phyloP scores from a whole-genome alignment of 2,329 filamentous ascomycete species.

The Coniella vitis region DNA sequence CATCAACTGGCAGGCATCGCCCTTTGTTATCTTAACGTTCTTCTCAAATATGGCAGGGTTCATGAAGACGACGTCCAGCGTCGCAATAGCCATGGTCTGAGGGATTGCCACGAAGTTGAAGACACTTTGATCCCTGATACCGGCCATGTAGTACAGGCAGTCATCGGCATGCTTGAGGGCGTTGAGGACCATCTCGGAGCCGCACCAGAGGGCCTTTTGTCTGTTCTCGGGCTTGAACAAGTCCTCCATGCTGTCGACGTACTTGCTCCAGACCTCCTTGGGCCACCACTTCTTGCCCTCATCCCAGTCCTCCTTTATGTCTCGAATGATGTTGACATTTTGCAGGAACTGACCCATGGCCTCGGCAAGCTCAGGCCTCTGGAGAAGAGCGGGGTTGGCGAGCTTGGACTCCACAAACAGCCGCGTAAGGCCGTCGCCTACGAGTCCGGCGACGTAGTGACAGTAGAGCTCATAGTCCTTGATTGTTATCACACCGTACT shows the following conservation, averaged over 20 bases:
- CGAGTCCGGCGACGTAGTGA: slow-evolving; percentile 97
- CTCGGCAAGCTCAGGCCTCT: slow-evolving; percentile 75
- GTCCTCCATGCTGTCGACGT: slow-evolving; percentile 84
- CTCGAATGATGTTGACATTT: slow-evolving; percentile 98
- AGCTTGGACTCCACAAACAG: slow-evolving; percentile 83
- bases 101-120: slow-evolving; percentile 99
- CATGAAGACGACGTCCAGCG: slow-evolving; percentile 83
- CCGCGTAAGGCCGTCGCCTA: slow-evolving; percentile 85
- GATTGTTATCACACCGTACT: slow-evolving; percentile 72
- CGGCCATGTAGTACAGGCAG: slow-evolving; percentile 96
- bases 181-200: slow-evolving; percentile 90
- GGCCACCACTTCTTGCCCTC: slow-evolving; percentile 92
- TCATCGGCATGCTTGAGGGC: slow-evolving; percentile 82
- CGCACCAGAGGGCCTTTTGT: slow-evolving; percentile 72
- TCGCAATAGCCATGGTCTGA: slow-evolving; percentile 95
- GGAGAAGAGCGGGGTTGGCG: slow-evolving; percentile 76
- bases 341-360: slow-evolving; percentile 97
- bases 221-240: slow-evolving; percentile 77
- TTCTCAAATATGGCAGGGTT: slow-evolving; percentile 80
- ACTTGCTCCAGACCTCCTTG: slow-evolving; percentile 92
- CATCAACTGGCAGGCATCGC: slow-evolving; percentile 88
- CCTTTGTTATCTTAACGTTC: slow-evolving; percentile 95
- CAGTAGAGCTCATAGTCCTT: slow-evolving; percentile 95
- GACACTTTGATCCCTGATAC: slow-evolving; percentile 88
- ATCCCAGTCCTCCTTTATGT: slow-evolving; percentile 81